Evolutionary conservation across 371 early-diverging fungal species (phyloP), one percentile per base, ranked within the genome.

Genomic region (Actinomortierella ambigua): DNA sequence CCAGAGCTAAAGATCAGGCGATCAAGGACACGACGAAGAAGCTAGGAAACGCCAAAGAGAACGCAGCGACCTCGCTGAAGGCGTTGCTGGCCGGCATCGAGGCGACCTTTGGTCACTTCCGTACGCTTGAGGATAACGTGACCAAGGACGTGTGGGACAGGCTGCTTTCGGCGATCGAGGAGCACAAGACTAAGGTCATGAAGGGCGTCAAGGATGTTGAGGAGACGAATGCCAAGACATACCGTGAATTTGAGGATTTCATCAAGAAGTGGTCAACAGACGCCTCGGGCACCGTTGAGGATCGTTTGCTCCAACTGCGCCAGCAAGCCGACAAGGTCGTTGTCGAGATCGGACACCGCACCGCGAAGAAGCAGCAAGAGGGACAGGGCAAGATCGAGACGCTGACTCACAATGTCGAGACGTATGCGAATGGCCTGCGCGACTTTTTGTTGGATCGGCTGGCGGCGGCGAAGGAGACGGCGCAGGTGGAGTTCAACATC

Each of bases 31-130:
- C 71, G 18, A 26, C 49, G 11, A 62, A 59, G 13, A 40, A 64
- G 46, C 53, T 53, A 13, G 41, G 28, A 18, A 29, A 58, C 2
- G 59, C 55, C 62, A 61, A 61, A 18, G 65, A 70, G 2, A 50
- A 51, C 8, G 51, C 67, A 42, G 62, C 60, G 42, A 54, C 53
- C 1, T 48, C 67, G 1, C 48, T 70, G 27, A 55, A 65, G 2
- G 71, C 71, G 15, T 61, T 70, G 71, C 23, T 70, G 7, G 56
- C 65, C 1, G 53, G 62, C 15, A 70, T 70, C 44, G 71, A 70
- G 49, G 17, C 52, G 0, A 51, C 59, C 0, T 70, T 70, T 59
- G 61, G 56, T n/a, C 53, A 59, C 41, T 65, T 70, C 44, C 47
- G 58, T 52, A 49, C 57, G 0, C 61, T 65, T 20, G 71, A 61